Evolutionary conservation across 2,329 filamentous ascomycete genomes (phyloP).

Genomic region (Colletotrichum costaricense): DNA sequence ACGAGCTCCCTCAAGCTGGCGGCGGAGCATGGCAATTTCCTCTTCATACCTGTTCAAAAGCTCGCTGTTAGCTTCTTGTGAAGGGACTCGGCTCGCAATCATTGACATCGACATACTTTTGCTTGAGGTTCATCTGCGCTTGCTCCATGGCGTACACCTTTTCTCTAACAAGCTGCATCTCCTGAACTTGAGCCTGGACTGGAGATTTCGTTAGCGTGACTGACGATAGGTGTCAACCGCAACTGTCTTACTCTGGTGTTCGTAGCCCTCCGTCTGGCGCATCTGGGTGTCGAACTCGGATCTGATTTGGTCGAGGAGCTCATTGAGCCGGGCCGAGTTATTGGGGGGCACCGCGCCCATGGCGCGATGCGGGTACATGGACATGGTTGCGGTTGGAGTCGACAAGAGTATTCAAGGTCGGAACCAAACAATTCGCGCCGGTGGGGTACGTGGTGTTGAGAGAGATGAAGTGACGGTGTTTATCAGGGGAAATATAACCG

Average conservation of each 20-base stretch:
- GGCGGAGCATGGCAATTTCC: constrained; percentile 85
- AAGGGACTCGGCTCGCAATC: too few species aligned
- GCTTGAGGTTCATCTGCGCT: constrained; percentile 86
- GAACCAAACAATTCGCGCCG: not conserved
- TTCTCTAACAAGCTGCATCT: constrained; percentile 93
- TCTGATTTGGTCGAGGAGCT: constrained; percentile 91
- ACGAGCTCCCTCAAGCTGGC: constrained; percentile 84
- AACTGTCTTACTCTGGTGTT: constrained; percentile 85
- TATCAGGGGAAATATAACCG: not conserved
- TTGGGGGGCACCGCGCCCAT: constrained; percentile 76
- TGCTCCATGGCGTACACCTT: constrained; percentile 96
- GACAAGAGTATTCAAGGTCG: not conserved
- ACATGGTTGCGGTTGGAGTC: constrained; percentile 55
- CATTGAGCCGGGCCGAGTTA: constrained; percentile 77
- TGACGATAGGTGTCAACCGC: not conserved
- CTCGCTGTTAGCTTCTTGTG: constrained; percentile 33
- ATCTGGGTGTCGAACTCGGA: constrained; percentile 90
- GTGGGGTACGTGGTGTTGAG: not conserved
- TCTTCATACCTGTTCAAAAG: constrained; percentile 82
- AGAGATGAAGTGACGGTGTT: not conserved
- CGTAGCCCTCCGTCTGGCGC: constrained; percentile 85
- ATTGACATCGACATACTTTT: constrained; percentile 74
- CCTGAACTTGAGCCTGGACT: constrained; percentile 92
- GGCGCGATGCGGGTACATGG: constrained; percentile 92
- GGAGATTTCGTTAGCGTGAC: constrained; percentile 36